Evolutionary conservation across 306 rosid genomes (phyloP).

Genomic region (Glycine soja): DNA sequence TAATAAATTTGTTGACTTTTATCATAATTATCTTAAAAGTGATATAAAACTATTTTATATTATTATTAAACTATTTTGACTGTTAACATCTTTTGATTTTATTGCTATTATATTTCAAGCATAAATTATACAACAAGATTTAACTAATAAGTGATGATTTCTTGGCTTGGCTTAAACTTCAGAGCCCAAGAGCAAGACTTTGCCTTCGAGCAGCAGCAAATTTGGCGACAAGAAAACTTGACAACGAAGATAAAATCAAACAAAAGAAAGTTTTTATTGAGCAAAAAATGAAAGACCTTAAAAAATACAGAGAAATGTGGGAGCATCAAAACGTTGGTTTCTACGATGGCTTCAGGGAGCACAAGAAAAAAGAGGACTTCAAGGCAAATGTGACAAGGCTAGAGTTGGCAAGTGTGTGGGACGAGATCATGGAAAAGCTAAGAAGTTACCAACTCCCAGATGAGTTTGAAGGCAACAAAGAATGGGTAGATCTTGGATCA

Average conservation of each 20-base stretch:
- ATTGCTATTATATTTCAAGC: no score
- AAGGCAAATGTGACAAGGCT: conserved; percentile 44
- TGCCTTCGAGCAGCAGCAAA: conserved; percentile 73
- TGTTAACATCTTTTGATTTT: no score
- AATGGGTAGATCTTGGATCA: conserved; percentile 61
- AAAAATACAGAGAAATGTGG: conserved; percentile 42
- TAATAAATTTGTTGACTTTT: no score
- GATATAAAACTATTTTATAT: no score
- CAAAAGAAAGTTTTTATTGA: conserved; percentile 8
- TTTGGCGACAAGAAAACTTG: conserved; percentile 49
- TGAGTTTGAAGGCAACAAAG: conserved; percentile 53
- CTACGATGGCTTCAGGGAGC: conserved; percentile 74
- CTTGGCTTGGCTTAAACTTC: no score
- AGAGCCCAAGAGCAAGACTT: conserved; percentile 69
- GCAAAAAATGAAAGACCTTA: conserved; percentile 28
- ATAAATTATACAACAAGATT: no score
- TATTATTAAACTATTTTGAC: no score
- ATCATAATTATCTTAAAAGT: no score
- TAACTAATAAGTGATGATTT: no score
- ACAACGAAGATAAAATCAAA: conserved; percentile 35
- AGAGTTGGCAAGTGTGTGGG: conserved; percentile 50
- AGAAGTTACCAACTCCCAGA: conserved; percentile 63
- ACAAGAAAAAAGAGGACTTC: conserved; percentile 53
- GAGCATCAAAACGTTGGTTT: conserved; percentile 45
- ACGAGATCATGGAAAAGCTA: conserved; percentile 67